Evolutionary conservation across 2,329 filamentous ascomycete species (phyloP).

Genomic region (Neoarthrinium moseri): DNA sequence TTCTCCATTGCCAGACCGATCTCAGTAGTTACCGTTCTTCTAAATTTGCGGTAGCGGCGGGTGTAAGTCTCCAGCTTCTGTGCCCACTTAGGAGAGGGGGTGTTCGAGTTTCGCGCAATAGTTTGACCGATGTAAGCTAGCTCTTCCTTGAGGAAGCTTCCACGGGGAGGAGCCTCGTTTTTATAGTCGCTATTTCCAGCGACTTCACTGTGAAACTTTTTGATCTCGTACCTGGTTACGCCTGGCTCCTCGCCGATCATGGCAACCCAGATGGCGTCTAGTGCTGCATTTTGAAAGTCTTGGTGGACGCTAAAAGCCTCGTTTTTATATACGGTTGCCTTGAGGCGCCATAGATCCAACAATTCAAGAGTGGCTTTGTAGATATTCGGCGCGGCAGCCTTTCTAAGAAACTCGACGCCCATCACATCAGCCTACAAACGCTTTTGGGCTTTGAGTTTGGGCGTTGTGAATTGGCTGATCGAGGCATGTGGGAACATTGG

Average conservation of each 20-base stretch:
- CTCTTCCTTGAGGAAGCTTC: slow-evolving; percentile 17
- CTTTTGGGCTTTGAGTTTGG: slow-evolving; percentile 12
- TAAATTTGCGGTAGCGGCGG: background rate
- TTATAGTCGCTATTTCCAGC: background rate
- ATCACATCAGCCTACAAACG: slow-evolving; percentile 14
- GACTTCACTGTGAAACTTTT: slow-evolving; percentile 14
- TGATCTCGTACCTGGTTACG: slow-evolving; percentile 21
- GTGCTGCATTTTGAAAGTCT: slow-evolving; percentile 32
- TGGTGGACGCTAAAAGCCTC: slow-evolving; percentile 29
- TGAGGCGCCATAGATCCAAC: slow-evolving; percentile 13
- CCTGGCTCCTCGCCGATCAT: slow-evolving; percentile 33
- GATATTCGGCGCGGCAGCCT: slow-evolving; percentile 12
- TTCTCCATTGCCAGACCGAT: background rate
- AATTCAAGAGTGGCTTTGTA: slow-evolving; percentile 12
- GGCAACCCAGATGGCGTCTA: slow-evolving; percentile 38
- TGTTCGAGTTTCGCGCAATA: slow-evolving; percentile 15
- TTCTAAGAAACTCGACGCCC: slow-evolving; percentile 15
- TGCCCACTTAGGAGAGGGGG: slow-evolving; percentile 11
- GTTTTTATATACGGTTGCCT: slow-evolving; percentile 6
- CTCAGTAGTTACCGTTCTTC: background rate
- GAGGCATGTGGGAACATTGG: slow-evolving; percentile 20
- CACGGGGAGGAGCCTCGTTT: slow-evolving; percentile 6
- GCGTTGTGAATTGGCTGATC: slow-evolving; percentile 9
- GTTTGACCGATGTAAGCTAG: slow-evolving; percentile 19
- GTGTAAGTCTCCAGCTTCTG: background rate